Percentiles rank a stretch among this genome's conserved stretches.
Evolutionary conservation across 2,329 filamentous ascomycete genomes (phyloP).

Genomic region (Chaetomiaceae sp.): DNA sequence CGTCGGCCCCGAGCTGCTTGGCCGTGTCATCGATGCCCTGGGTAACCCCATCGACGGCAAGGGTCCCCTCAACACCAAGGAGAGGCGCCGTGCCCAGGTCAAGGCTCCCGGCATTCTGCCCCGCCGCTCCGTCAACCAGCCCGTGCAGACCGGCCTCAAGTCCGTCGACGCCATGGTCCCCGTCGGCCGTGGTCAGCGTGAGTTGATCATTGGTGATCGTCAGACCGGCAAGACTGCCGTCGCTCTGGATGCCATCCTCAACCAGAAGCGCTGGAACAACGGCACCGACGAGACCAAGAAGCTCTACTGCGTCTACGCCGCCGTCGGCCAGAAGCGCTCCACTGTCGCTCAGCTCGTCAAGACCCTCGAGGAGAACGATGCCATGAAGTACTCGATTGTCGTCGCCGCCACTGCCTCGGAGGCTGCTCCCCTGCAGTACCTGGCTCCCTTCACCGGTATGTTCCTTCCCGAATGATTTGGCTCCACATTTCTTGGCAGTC

Average conservation of each 20-base stretch:
- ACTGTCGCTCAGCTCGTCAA: constrained; percentile 99
- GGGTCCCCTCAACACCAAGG: constrained; percentile 87
- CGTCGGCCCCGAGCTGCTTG: constrained; percentile 86
- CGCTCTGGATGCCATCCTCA: constrained; percentile 94
- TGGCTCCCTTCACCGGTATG: constrained; percentile 83
- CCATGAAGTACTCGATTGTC: constrained; percentile 95
- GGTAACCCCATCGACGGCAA: constrained; percentile 99
- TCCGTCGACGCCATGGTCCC: constrained; percentile 99
- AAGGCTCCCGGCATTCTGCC: constrained; percentile 99
- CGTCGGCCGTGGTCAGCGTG: constrained; percentile 99
- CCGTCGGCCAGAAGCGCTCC: constrained; percentile 98
- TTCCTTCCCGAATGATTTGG: neutral
- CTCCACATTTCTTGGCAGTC: neutral
- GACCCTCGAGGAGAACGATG: constrained; percentile 99
- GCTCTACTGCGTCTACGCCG: constrained; percentile 99
- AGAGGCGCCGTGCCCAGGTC: constrained; percentile 94
- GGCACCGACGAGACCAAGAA: constrained; percentile 87
- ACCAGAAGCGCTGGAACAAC: constrained; percentile 98
- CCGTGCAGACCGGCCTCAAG: constrained; percentile 99
- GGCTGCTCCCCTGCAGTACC: constrained; percentile 85
- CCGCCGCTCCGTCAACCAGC: constrained; percentile 94
- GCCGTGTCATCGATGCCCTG: constrained; percentile 96
- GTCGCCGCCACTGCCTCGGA: constrained; percentile 97
- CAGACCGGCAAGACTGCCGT: constrained; percentile 99
- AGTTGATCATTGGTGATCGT: constrained; percentile 99